Percentiles rank a stretch among this genome's conserved stretches.
These are phyloP conservation scores for Aciculosporium take DNA, from an alignment of 2,329 filamentous ascomycete genomes.

Conservation along the genomic window DNA sequence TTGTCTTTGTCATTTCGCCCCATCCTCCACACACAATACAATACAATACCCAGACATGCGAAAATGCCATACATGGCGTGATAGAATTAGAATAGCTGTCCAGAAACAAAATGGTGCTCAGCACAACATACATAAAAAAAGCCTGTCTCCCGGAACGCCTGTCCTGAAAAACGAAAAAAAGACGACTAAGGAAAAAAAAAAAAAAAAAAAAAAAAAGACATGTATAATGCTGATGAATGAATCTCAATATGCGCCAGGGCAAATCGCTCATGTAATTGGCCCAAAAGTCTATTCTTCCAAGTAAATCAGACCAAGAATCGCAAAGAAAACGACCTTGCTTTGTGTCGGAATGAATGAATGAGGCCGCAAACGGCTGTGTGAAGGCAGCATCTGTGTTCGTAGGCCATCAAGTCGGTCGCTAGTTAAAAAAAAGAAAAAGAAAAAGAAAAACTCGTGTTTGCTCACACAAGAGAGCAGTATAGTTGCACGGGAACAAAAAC, in stretches of 20 bases:
- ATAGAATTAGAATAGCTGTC: background rate
- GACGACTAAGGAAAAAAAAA: background rate
- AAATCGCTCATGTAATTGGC: background rate
- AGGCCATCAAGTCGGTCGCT: background rate
- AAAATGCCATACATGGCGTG: slow-evolving; percentile 1
- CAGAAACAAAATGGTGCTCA: background rate
- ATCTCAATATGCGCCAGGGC: slow-evolving; percentile 2
- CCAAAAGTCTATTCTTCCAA: background rate
- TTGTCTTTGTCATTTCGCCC: background rate
- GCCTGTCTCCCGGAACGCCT: slow-evolving; percentile 6
- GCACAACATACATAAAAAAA: background rate
- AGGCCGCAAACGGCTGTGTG: background rate
- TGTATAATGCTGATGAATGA: slow-evolving; percentile 1
- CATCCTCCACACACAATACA: background rate
- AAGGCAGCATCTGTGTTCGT: background rate
- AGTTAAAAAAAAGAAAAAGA: background rate
- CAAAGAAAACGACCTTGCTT: too few relatives aligned
- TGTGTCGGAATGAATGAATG: background rate
- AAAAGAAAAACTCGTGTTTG: too few relatives aligned
- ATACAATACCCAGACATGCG: slow-evolving; percentile 1
- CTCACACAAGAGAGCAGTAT: too few relatives aligned
- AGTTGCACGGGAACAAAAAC: background rate
- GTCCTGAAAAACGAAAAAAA: background rate
- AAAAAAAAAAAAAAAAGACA: background rate
- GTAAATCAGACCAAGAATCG: background rate